Base-by-base conservation (phyloP, 2,329 filamentous ascomycete species). In the Phaeosphaeriaceae sp. region DNA sequence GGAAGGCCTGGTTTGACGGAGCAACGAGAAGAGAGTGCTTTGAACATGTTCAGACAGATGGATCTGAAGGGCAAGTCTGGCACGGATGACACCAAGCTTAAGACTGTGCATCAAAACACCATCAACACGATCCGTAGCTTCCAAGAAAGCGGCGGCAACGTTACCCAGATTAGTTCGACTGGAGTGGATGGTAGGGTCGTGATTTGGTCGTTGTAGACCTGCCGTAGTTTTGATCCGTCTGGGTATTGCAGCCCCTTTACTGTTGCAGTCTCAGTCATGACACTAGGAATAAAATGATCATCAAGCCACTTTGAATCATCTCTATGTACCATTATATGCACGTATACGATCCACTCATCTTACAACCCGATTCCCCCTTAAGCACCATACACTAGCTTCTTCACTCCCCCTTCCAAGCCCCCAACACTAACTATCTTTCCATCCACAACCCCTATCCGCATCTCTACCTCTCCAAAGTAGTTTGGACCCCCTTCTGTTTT, bases 1-100 rank as follows among this genome's bases (percentile, higher is more conserved):
- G 71, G 83, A 41, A 78, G 82, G 4, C 79, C 82, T 21, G 87
- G 83, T 34, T 73, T 80, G 46, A 77, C 75, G 2, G 86, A 82
- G 49, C 83, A 84, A 46, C 83, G 88, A 26, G 94, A 97, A 76
- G 94, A 97, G 74, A 94, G 89, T 58, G 94, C 94, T 18, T 79
- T 97, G 73, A 96, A 97, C 76, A 96, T 97, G 91, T 99, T 99
- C 79, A 86, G 87, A 67, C 92, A 97, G 79, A 97, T 99, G 94
- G 94, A 99, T 75, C 82, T 99, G 59, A 96, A 94, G 82, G 94
- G 94, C 55, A 96, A 96, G 77, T 51, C 45, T 29, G 58, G 58
- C 42, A 79, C 82, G 47, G 92, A 96, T 67, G 92, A 97, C 72
- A 97, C 92, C 3, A 90, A 96, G 78, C 81, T 99, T 63, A 94